Evolutionary conservation across 2,329 filamentous ascomycete genomes (phyloP), one percentile per base, ranked within the genome.

Genomic region (Lachnellula willkommii): DNA sequence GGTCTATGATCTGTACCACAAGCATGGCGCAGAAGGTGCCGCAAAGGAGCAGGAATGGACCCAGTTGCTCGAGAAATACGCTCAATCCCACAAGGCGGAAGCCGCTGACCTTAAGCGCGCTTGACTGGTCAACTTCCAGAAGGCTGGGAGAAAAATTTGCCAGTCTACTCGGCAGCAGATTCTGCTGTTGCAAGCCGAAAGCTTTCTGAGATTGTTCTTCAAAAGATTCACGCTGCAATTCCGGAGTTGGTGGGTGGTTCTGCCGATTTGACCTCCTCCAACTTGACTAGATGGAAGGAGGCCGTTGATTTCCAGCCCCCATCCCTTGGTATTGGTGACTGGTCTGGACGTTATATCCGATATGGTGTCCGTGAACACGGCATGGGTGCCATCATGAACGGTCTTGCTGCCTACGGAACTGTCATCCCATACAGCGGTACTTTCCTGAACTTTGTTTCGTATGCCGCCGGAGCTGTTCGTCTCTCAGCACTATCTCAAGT

Each of bases 401-500:
- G 94, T 78, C 81, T 99, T 58, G 85, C 91, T 63, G 94, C 92
- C 62, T 99, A 97, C 76, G 94, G 94, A 68, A 95, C 91, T 70
- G 80, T 96, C 71, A 87, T 99, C 71, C 94, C 94, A 66, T 95
- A 92, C 67, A 85, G 85, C 65, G 94, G 94, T 77, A 97, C 94
- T 69, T 99, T 99, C 87, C 82, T 99, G 67, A 99, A 97, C 88
- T 99, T 99, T 75, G 91, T 97, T 66, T 97, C 93, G 26, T 99
- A 99, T 74, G 93, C 90, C 66, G 91, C 94, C 64, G 94, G 94
- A 76, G 87, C 94, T 69, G 88, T 97, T 72, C 93, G 94, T 77
- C 85, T 99, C 60, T 96, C 92, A 39, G 86, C 94, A 42, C 84
- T 99, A 66, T 95, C 92, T 47, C 92, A 89, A 75, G 82, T 92